A percentile compares a stretch with the other conserved stretches of the same genome.
phyloP scores from a whole-genome alignment of 2,329 filamentous ascomycete genomes.

The Nannizzia gypsea region DNA sequence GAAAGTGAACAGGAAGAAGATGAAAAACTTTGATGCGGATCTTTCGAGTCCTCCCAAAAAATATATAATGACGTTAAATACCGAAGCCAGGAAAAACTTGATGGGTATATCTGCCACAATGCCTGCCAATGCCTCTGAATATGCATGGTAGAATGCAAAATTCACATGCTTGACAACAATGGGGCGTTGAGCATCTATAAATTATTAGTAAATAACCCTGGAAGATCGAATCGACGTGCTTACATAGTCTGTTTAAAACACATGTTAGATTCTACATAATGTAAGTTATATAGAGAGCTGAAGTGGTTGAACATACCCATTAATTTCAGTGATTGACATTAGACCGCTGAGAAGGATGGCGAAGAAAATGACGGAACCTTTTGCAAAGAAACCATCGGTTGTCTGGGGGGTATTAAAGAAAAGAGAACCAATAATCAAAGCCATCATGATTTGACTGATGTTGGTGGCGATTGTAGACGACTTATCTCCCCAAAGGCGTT shows the following conservation, averaged over 20 bases:
- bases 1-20: slow-evolving; percentile 52
- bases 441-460: slow-evolving; percentile 58
- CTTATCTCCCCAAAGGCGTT: slow-evolving; percentile 63
- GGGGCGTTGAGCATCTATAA: slow-evolving; percentile 71
- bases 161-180: slow-evolving; percentile 85
- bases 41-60: slow-evolving; percentile 65
- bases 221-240: not conserved
- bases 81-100: slow-evolving; percentile 59
- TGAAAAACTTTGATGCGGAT: slow-evolving; percentile 44
- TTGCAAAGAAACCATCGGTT: slow-evolving; percentile 64
- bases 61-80: slow-evolving; percentile 73
- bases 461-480: slow-evolving; percentile 57
- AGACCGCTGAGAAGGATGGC: slow-evolving; percentile 57
- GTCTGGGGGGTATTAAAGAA: slow-evolving; percentile 45
- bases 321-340: slow-evolving; percentile 59
- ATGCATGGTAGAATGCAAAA: slow-evolving; percentile 84
- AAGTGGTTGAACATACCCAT: slow-evolving; percentile 26
- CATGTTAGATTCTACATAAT: not conserved
- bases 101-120: slow-evolving; percentile 81
- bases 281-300: not conserved
- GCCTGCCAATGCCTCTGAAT: slow-evolving; percentile 70
- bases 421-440: slow-evolving; percentile 59
- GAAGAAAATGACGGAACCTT: slow-evolving; percentile 73
- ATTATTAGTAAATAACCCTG: not conserved
- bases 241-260: slow-evolving; percentile 16